Evolutionary conservation across 2,329 filamentous ascomycete species (phyloP), one percentile per base, ranked within the genome.

Genomic region (Monosporascus sp.): DNA sequence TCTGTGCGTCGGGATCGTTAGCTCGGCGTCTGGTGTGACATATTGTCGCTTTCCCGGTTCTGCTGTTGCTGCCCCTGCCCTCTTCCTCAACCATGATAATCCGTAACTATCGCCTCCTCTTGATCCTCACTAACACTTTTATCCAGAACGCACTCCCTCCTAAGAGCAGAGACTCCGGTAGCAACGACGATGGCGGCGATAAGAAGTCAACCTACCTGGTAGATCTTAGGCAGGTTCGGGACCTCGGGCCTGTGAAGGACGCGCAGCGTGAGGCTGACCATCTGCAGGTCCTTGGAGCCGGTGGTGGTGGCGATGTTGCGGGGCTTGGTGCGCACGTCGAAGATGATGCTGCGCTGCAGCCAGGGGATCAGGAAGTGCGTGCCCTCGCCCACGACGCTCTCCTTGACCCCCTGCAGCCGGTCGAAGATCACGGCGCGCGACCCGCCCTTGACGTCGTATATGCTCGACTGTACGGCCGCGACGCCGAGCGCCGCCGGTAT

Each of bases 341-440:
- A 99, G 71, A 96, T 80, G 76, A 99, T 91, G 65, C 88, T 89
- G 74, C 86, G 88, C 75, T 99, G 94, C 70, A 99, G 77, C 94
- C 94, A 99, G 7, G 94, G 94, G 38, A 99, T 74, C 52, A 99
- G 78, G 73, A 99, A 96, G 73, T 99, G 94, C 52, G 94, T 99
- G 68, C 94, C 94, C 77, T 99, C 94, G 73, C 91, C 96, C 66
- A 94, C 78, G 53, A 99, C 94, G 49, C 82, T 77, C 63, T 99
- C 93, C 79, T 95, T 93, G 61, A 99, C 94, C 77, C 94, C 94
- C 49, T 85, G 82, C 63, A 97, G 62, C 60, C 94, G 82, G 79
- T 99, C 95, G 79, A 99, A 99, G 78, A 99, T 99, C 75, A 99
- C 92, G 57, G 94, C 94, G 67, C 94, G 86, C 59, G 87, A 88